Conservation (phyloP, 2,329 filamentous ascomycete species). For the Westerdykella aurantiaca region DNA sequence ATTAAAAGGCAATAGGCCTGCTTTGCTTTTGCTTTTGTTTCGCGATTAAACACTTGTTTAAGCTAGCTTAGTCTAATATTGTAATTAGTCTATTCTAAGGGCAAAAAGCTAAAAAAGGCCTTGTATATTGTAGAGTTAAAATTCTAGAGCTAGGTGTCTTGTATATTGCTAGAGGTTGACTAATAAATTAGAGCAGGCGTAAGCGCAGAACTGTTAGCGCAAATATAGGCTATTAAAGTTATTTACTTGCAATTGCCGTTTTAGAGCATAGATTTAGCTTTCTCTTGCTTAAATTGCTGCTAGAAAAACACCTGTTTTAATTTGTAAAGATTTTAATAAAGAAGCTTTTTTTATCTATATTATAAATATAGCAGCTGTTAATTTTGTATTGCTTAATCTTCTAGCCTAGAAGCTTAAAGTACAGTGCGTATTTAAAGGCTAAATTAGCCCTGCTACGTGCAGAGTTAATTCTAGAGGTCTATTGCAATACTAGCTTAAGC, state of each 20-base stretch:
- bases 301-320: slow-evolving; percentile 2
- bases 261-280: not conserved
- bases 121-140: slow-evolving; percentile 1
- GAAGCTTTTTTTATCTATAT: slow-evolving; percentile 2
- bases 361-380: not conserved
- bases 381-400: not conserved
- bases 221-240: not conserved
- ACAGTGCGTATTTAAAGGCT: slow-evolving; percentile 10
- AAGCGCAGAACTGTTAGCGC: no score
- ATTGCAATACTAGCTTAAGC: slow-evolving; percentile 8
- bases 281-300: not conserved
- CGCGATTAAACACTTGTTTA: slow-evolving; percentile 5
- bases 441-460: slow-evolving; percentile 14
- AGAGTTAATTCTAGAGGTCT: slow-evolving; percentile 11
- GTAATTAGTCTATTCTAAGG: slow-evolving; percentile 11
- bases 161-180: no score
- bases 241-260: slow-evolving; percentile 1
- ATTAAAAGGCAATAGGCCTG: slow-evolving; percentile 7
- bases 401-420: slow-evolving; percentile 8
- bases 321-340: slow-evolving; percentile 2
- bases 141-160: no score
- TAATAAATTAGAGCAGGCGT: no score
- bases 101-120: slow-evolving; percentile 2
- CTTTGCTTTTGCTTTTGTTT: slow-evolving; percentile 3
- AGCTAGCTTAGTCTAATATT: slow-evolving; percentile 5